A percentile compares a stretch with the other conserved stretches of the same genome.
Conservation (phyloP, 371 early-diverging fungal species). For the Quaeritorhiza haematococci region DNA sequence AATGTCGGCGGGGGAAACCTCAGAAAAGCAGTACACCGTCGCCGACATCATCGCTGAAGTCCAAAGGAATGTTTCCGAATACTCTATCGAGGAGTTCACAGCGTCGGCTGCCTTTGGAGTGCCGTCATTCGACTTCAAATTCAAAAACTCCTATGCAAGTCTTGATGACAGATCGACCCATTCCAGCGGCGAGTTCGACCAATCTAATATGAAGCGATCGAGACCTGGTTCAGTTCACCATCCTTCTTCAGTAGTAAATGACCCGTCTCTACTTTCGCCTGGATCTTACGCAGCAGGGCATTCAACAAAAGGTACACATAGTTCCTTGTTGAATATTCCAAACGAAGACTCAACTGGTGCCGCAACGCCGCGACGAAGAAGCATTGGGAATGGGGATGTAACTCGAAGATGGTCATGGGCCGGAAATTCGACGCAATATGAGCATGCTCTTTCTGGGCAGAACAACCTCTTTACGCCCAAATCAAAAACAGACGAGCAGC, state of each 20-base stretch:
- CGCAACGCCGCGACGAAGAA: not conserved
- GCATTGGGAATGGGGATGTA: not conserved
- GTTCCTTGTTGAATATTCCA: no score
- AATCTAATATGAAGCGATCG: not conserved
- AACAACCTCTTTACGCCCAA: no score
- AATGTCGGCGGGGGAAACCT: no score
- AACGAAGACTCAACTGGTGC: not conserved
- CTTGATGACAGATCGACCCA: no score
- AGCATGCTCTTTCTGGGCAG: no score
- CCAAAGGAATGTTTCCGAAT: not conserved
- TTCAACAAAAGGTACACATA: not conserved
- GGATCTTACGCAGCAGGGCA: constrained; percentile 1
- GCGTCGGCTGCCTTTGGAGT: constrained; percentile 19
- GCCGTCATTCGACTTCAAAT: no score
- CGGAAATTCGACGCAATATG: no score
- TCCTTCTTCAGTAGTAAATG: not conserved
- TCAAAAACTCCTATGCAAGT: no score
- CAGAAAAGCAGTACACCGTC: constrained; percentile 8
- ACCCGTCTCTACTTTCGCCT: not conserved
- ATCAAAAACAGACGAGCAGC: not conserved
- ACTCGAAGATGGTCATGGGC: no score
- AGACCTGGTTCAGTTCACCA: no score
- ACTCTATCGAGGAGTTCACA: constrained; percentile 21
- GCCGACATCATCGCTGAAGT: constrained; percentile 14
- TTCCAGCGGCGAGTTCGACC: no score